These are phyloP conservation scores for Colletotrichum falcatum DNA, from an alignment of 2,329 filamentous ascomycete genomes.

Conservation along the genomic window DNA sequence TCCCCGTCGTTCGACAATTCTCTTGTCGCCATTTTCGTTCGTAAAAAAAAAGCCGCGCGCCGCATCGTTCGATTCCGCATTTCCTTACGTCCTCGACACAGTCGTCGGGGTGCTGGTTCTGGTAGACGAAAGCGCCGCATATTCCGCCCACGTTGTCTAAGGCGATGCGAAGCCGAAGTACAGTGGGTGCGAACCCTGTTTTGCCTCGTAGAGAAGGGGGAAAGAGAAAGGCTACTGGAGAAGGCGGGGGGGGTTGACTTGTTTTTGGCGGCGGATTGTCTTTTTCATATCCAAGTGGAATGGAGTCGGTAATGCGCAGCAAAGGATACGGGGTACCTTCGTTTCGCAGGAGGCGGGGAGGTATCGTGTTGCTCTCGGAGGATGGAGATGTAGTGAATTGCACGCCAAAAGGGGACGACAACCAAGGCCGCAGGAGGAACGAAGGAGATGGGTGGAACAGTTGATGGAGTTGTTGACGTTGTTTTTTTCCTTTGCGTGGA, in stretches of 20 bases:
- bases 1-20: constrained; percentile 18
- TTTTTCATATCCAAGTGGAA: constrained; percentile 26
- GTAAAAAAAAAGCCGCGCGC: constrained; percentile 21
- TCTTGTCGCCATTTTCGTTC: constrained; percentile 19
- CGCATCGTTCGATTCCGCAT: constrained; percentile 29
- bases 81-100: constrained; percentile 33
- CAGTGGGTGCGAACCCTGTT: constrained; percentile 4
- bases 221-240: constrained; percentile 7
- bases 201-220: constrained; percentile 25
- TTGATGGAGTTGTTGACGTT: constrained; percentile 31
- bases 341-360: constrained; percentile 8
- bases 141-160: background rate
- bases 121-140: constrained; percentile 33
- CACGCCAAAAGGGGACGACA: constrained; percentile 3
- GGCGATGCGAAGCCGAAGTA: constrained; percentile 24
- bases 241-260: constrained; percentile 17
- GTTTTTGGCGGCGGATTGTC: constrained; percentile 30
- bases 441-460: constrained; percentile 36
- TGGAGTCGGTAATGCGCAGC: constrained; percentile 18
- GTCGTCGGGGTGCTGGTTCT: constrained; percentile 13
- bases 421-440: constrained; percentile 26
- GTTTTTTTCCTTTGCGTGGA: constrained; percentile 38
- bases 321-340: constrained; percentile 3
- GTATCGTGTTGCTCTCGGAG: constrained; percentile 20
- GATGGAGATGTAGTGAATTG: background rate